A percentile compares a stretch with the other conserved stretches of the same genome.
Conservation (phyloP, 2,329 filamentous ascomycete genomes). For the Venturia asperata region DNA sequence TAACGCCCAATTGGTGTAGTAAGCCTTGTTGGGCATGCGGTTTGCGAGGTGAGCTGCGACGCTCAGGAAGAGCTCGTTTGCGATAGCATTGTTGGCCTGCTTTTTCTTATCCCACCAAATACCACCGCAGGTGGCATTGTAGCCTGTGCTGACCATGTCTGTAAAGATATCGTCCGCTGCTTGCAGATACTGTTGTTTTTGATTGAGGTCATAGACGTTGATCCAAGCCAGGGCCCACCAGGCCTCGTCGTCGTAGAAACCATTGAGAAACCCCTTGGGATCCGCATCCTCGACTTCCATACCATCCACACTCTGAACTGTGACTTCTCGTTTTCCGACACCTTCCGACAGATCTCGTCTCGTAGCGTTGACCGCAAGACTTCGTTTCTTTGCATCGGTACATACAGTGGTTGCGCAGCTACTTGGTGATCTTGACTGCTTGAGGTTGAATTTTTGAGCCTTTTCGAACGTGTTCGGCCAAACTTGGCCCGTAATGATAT, state of each 20-base stretch:
- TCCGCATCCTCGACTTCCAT: slow-evolving; percentile 24
- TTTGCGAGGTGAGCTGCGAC: slow-evolving; percentile 51
- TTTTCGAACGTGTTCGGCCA: slow-evolving; percentile 40
- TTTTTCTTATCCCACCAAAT: slow-evolving; percentile 44
- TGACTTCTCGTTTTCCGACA: background rate
- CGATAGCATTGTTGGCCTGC: slow-evolving; percentile 46
- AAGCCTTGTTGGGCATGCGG: slow-evolving; percentile 34
- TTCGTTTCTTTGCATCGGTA: background rate
- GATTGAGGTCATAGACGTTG: slow-evolving; percentile 47
- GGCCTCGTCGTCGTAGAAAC: slow-evolving; percentile 48
- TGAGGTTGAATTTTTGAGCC: slow-evolving; percentile 22
- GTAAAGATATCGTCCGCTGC: slow-evolving; percentile 45
- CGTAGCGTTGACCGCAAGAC: background rate
- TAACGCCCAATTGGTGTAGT: slow-evolving; percentile 42
- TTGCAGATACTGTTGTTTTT: slow-evolving; percentile 38
- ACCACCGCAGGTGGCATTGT: slow-evolving; percentile 40
- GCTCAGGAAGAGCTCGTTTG: slow-evolving; percentile 51
- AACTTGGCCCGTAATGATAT: slow-evolving; percentile 31
- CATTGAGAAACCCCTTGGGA: slow-evolving; percentile 33
- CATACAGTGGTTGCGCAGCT: slow-evolving; percentile 14
- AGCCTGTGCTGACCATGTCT: slow-evolving; percentile 37
- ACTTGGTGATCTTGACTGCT: slow-evolving; percentile 10
- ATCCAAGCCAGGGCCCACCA: slow-evolving; percentile 49
- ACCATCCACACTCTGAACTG: slow-evolving; percentile 23
- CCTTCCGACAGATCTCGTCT: background rate